Evolutionary conservation across 306 rosid species (phyloP).

Genomic region (Acacia crassicarpa): DNA sequence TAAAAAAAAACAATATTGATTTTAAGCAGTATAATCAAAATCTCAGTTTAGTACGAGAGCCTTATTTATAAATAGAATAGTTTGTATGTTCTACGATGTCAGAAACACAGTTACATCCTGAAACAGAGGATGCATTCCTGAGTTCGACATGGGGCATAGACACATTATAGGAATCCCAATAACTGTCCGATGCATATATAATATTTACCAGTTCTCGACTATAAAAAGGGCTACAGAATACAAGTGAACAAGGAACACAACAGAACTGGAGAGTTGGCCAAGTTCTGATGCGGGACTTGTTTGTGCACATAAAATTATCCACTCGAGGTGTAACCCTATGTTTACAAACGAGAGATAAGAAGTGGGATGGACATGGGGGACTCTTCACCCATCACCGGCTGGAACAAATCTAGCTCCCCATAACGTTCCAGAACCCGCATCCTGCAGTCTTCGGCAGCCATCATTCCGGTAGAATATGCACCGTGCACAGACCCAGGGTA

Average conservation of each 20-base stretch:
- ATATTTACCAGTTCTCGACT: background rate
- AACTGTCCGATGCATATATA: background rate
- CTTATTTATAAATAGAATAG: background rate
- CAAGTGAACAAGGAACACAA: background rate
- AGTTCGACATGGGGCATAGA: background rate
- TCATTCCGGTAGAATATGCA: conserved; percentile 79
- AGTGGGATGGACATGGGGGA: conserved; percentile 66
- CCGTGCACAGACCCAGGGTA: conserved; percentile 96
- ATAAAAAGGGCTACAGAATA: background rate
- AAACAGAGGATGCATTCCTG: background rate
- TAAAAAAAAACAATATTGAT: background rate
- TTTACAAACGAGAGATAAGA: conserved; percentile 82
- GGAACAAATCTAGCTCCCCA: conserved; percentile 83
- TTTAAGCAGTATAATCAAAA: background rate
- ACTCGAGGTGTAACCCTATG: background rate
- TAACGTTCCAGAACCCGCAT: conserved; percentile 96
- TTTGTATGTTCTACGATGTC: background rate
- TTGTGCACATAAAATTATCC: background rate
- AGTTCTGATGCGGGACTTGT: background rate
- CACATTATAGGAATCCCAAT: background rate
- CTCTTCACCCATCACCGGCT: conserved; percentile 81
- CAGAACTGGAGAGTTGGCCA: background rate
- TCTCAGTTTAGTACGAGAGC: background rate
- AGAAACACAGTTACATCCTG: background rate
- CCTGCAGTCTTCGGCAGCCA: conserved; percentile 99